phyloP scores from a whole-genome alignment of 495 filamentous ascomycete species.

The Penicillium egyptiacum region DNA sequence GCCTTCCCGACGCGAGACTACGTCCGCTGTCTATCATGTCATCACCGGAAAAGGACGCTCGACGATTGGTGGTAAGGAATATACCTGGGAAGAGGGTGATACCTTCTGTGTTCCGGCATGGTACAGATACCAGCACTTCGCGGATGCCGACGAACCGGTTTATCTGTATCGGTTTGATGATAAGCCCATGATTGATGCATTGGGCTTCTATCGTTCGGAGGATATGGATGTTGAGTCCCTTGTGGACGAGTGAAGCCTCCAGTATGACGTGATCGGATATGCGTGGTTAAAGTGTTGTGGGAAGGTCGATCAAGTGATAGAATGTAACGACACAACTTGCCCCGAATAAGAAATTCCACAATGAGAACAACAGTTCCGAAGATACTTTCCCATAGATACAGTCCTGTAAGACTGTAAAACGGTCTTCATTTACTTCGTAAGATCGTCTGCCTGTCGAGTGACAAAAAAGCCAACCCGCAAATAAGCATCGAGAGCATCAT shows the following conservation, averaged over 20 bases:
- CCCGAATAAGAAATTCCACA: background rate
- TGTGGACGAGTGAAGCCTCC: conserved; percentile 4
- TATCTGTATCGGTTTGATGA: conserved; percentile 51
- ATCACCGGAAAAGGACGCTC: conserved; percentile 37
- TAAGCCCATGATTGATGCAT: conserved; percentile 43
- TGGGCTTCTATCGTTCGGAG: conserved; percentile 46
- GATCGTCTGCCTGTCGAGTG: background rate
- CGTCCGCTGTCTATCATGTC: conserved; percentile 46
- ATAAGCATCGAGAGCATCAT: background rate
- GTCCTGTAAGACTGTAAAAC: background rate
- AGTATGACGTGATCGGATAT: background rate
- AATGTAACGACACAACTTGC: background rate
- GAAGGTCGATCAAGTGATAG: background rate
- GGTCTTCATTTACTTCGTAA: conserved; percentile 10
- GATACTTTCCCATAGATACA: background rate
- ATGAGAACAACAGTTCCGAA: background rate
- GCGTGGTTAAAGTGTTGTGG: background rate
- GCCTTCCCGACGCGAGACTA: conserved; percentile 35
- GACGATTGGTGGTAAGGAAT: conserved; percentile 31
- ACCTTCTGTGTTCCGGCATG: conserved; percentile 49
- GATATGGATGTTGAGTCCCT: conserved; percentile 35
- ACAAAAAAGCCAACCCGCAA: background rate
- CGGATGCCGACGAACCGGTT: conserved; percentile 30
- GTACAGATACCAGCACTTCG: conserved; percentile 45
- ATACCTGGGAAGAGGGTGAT: conserved; percentile 40